Evolutionary conservation across 257 asterid genomes (phyloP).

Genomic region (Ilex aquifolium): DNA sequence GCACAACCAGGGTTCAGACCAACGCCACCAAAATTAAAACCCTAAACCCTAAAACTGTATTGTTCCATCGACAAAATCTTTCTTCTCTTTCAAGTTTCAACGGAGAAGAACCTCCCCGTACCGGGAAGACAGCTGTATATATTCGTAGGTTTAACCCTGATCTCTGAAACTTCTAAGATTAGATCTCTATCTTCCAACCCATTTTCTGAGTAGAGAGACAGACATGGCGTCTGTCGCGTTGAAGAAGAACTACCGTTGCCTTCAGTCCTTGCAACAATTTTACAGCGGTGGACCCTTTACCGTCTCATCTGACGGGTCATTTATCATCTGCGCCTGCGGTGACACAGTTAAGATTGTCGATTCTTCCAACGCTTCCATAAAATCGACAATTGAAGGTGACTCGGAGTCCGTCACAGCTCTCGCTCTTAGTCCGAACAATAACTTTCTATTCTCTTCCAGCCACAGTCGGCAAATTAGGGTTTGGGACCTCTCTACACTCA

Average conservation of each 20-base stretch:
- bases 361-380: conserved; percentile 65
- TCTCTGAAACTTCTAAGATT: too few relatives aligned
- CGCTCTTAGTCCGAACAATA: conserved; percentile 52
- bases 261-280: conserved; percentile 73
- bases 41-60: too few relatives aligned
- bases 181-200: too few relatives aligned
- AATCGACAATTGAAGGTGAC: conserved; percentile 84
- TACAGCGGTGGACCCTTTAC: conserved; percentile 86
- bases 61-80: too few relatives aligned
- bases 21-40: too few relatives aligned
- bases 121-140: too few relatives aligned
- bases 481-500: conserved; percentile 76
- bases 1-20: too few relatives aligned
- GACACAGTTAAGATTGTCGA: conserved; percentile 66
- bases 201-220: too few relatives aligned
- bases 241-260: conserved; percentile 68
- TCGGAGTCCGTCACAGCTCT: conserved; percentile 82
- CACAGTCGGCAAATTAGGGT: conserved; percentile 92
- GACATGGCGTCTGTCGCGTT: conserved; percentile 19
- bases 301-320: conserved; percentile 77
- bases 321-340: conserved; percentile 75
- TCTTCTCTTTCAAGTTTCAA: too few relatives aligned
- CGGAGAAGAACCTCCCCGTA: too few relatives aligned
- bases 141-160: too few relatives aligned
- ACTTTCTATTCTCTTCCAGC: conserved; percentile 70